Conservation (phyloP, 2,329 filamentous ascomycete species). For the Coniochaeta prunicola region DNA sequence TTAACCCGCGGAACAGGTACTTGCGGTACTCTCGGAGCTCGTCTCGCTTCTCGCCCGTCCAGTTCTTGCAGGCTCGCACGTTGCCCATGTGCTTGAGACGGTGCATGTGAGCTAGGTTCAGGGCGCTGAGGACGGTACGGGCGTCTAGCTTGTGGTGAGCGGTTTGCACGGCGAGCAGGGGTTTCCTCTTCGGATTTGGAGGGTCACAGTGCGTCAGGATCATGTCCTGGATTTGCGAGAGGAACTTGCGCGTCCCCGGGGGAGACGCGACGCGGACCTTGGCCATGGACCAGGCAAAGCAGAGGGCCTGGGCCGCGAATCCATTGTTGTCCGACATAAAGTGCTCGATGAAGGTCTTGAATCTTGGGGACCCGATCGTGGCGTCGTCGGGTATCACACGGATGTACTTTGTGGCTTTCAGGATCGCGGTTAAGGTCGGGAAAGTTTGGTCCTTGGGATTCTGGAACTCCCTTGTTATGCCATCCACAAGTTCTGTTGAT, state of each 20-base stretch:
- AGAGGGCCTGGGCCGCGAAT: not conserved
- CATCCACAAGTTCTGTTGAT: not conserved
- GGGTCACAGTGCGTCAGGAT: not conserved
- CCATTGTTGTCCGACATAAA: not conserved
- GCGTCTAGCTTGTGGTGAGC: not conserved
- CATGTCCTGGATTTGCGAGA: not conserved
- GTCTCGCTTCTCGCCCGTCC: not conserved
- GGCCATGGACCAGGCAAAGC: not conserved
- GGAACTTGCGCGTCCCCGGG: not conserved
- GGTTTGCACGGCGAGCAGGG: not conserved
- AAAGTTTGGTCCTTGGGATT: not conserved
- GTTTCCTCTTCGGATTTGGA: not conserved
- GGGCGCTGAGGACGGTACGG: not conserved
- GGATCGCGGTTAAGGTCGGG: not conserved
- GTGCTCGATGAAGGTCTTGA: not conserved
- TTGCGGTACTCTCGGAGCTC: not conserved
- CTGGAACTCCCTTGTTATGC: not conserved
- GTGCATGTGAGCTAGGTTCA: not conserved
- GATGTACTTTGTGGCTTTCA: not conserved
- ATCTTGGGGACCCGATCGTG: not conserved
- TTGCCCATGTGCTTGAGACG: not conserved
- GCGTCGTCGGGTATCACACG: not conserved
- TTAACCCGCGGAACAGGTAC: not conserved
- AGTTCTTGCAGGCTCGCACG: not conserved
- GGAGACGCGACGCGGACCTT: not conserved